Conservation (phyloP, 345 rosid species). For the Erucastrum elatum region DNA sequence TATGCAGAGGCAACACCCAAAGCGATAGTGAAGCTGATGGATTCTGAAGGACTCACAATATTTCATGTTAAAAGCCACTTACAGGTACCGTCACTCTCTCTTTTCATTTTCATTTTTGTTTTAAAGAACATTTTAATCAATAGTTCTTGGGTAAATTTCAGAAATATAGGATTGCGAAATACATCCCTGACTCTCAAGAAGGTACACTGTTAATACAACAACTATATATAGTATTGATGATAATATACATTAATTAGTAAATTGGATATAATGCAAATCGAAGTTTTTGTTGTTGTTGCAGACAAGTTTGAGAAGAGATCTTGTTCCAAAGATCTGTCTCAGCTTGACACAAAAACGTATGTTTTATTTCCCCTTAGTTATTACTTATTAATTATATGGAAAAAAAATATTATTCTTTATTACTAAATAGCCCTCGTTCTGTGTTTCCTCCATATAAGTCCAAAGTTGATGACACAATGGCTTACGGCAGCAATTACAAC, state of each 20-base stretch:
- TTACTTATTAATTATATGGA: too few relatives aligned
- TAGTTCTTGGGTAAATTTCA: constrained; percentile 37
- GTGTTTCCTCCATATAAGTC: constrained; percentile 5
- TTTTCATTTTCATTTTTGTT: not conserved
- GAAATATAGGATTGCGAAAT: constrained; percentile 91
- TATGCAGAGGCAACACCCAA: constrained; percentile 84
- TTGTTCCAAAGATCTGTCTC: constrained; percentile 45
- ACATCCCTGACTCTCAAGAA: constrained; percentile 64
- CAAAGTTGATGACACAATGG: constrained; percentile 17
- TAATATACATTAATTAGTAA: not conserved
- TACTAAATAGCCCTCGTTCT: too few relatives aligned
- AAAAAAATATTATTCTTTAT: too few relatives aligned
- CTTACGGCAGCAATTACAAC: constrained; percentile 23
- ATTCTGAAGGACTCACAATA: constrained; percentile 79
- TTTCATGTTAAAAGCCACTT: constrained; percentile 97
- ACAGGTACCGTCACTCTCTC: constrained; percentile 50
- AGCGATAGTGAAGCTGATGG: constrained; percentile 90
- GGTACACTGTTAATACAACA: constrained; percentile 46
- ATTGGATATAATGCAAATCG: not conserved
- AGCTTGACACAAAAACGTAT: constrained; percentile 60
- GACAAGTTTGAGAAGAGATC: constrained; percentile 58
- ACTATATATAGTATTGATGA: not conserved
- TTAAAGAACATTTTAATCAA: not conserved
- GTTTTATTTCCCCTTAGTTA: not conserved
- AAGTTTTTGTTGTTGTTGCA: constrained; percentile 39